A percentile compares a stretch with the other conserved stretches of the same genome.
Conservation (phyloP, 106 monocot species). For the Platanthera zijinensis region DNA sequence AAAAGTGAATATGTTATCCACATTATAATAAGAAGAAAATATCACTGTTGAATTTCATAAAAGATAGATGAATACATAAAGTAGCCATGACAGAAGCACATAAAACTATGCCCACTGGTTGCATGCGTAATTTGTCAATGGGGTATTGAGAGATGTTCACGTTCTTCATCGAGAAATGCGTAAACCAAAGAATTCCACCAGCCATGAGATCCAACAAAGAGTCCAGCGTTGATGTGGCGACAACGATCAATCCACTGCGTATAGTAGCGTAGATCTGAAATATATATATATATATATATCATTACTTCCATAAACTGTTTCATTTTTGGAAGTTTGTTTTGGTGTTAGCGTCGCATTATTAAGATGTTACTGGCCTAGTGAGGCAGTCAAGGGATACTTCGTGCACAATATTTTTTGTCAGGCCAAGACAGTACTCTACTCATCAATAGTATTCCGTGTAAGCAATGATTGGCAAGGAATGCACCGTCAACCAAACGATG, state of each 20-base stretch:
- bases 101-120: conserved; percentile 87
- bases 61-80: conserved; percentile 36
- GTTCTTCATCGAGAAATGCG: conserved; percentile 84
- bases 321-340: background rate
- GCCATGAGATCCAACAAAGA: conserved; percentile 93
- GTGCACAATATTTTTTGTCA: too few species aligned
- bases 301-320: too few species aligned
- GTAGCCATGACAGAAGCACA: conserved; percentile 98
- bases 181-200: conserved; percentile 91
- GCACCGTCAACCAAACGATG: too few species aligned
- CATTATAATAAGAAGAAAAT: background rate
- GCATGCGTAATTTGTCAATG: conserved; percentile 89
- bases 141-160: conserved; percentile 82
- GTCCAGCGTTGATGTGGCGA: conserved; percentile 94
- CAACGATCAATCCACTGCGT: conserved; percentile 72
- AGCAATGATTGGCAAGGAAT: too few species aligned
- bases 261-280: conserved; percentile 80
- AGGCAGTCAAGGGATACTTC: too few species aligned
- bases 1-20: too few species aligned
- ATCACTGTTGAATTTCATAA: background rate
- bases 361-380: too few species aligned
- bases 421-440: too few species aligned
- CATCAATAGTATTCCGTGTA: too few species aligned
- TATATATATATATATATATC: background rate
- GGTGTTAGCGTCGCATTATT: too few species aligned